Evolutionary conservation across 305 asterid genomes (phyloP).

Genomic region (Ilex paraguariensis): DNA sequence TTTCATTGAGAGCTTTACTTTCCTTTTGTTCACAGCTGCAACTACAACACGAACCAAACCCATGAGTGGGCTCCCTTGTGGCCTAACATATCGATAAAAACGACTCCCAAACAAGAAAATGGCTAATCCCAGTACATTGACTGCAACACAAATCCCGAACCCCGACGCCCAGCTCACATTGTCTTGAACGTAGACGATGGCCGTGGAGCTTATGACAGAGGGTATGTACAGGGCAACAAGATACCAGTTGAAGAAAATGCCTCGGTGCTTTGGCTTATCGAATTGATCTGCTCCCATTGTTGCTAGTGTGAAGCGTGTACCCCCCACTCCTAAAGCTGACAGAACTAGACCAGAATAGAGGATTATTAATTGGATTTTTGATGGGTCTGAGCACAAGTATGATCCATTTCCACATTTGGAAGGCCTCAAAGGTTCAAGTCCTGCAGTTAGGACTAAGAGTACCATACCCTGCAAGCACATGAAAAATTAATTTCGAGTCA

Average conservation of each 20-base stretch:
- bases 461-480: slow-evolving; percentile 16
- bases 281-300: slow-evolving; percentile 28
- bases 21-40: slow-evolving; percentile 12
- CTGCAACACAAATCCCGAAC: slow-evolving; percentile 16
- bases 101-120: slow-evolving; percentile 20
- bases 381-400: slow-evolving; percentile 5
- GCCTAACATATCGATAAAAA: slow-evolving; percentile 14
- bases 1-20: neutral
- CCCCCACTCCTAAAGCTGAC: slow-evolving; percentile 20
- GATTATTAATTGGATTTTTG: slow-evolving; percentile 3
- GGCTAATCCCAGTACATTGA: slow-evolving; percentile 18
- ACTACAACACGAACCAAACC: slow-evolving; percentile 18
- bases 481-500: no score
- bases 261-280: slow-evolving; percentile 8
- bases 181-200: slow-evolving; percentile 24
- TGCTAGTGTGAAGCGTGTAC: slow-evolving; percentile 12
- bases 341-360: slow-evolving; percentile 14
- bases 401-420: slow-evolving; percentile 10
- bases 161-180: slow-evolving; percentile 26
- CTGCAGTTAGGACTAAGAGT: slow-evolving; percentile 11
- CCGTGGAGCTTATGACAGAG: slow-evolving; percentile 14
- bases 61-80: slow-evolving; percentile 21
- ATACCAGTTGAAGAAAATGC: slow-evolving; percentile 23
- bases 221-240: slow-evolving; percentile 10
- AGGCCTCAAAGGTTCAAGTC: slow-evolving; percentile 14